Conservation (phyloP, 2,329 filamentous ascomycete genomes). For the Trichoderma sp. region DNA sequence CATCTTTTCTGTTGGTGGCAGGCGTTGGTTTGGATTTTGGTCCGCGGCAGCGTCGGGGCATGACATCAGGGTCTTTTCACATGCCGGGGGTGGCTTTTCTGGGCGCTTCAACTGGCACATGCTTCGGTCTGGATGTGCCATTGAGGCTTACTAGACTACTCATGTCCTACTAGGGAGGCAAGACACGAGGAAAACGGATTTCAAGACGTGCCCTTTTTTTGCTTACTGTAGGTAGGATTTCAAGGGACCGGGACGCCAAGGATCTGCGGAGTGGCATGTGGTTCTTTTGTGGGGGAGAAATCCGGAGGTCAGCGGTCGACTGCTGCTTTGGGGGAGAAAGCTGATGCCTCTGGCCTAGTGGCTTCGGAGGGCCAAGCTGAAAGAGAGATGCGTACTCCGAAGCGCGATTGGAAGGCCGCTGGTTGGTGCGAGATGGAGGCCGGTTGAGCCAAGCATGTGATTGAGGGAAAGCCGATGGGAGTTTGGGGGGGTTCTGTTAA, state of each 20-base stretch:
- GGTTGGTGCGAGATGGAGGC: neutral
- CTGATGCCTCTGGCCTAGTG: neutral
- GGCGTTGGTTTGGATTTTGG: neutral
- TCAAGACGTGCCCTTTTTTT: neutral
- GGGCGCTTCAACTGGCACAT: neutral
- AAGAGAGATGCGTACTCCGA: neutral
- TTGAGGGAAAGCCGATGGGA: constrained; percentile 17
- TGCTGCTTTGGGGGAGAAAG: neutral
- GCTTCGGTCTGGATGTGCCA: neutral
- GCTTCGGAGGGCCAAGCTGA: neutral
- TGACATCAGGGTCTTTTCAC: constrained; percentile 19
- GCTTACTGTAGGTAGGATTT: neutral
- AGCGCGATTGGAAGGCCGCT: neutral
- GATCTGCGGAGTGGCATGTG: neutral
- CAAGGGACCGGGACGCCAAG: neutral
- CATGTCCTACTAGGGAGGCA: neutral
- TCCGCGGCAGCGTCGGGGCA: constrained; percentile 10
- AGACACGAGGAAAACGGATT: neutral
- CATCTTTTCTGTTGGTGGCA: neutral
- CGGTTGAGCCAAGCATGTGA: constrained; percentile 11
- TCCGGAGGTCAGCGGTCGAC: neutral
- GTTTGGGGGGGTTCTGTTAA: constrained; percentile 3
- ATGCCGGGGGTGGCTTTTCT: neutral
- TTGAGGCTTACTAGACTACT: neutral
- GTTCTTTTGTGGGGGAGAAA: constrained; percentile 2